Evolutionary conservation across 1,284 basidiomycete species (phyloP).

Genomic region (Sanghuangporus weigelae): DNA sequence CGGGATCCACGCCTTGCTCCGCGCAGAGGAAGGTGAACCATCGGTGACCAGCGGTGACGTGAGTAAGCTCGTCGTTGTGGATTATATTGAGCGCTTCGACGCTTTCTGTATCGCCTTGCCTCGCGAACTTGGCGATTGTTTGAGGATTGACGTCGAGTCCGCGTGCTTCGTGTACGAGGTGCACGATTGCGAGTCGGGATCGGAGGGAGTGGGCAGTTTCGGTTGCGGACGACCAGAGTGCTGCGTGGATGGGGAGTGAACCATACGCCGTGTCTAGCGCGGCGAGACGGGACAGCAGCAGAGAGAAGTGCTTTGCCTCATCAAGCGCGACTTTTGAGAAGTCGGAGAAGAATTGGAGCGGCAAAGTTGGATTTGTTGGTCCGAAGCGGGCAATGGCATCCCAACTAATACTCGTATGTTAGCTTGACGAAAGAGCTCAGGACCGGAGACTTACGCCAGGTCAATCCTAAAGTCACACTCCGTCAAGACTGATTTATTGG

Average conservation of each 20-base stretch:
- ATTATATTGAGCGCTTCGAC: conserved; percentile 72
- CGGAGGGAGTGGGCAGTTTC: conserved; percentile 70
- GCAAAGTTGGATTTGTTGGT: conserved; percentile 51
- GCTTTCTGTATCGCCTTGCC: conserved; percentile 66
- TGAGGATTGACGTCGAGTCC: conserved; percentile 85
- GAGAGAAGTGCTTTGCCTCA: conserved; percentile 77
- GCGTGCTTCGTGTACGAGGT: conserved; percentile 85
- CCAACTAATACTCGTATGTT: conserved; percentile 43
- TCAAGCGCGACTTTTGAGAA: conserved; percentile 81
- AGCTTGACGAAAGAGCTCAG: neutral
- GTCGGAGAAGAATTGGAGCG: conserved; percentile 73
- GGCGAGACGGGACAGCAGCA: conserved; percentile 52
- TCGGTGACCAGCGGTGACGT: conserved; percentile 79
- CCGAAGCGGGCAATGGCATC: conserved; percentile 83
- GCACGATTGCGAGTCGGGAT: conserved; percentile 81
- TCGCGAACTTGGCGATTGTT: conserved; percentile 75
- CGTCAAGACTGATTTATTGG: neutral
- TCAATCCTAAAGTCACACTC: conserved; percentile 50
- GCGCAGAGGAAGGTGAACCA: conserved; percentile 83
- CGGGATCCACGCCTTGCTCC: conserved; percentile 59
- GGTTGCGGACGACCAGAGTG: conserved; percentile 78
- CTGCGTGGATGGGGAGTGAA: conserved; percentile 67
- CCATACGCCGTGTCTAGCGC: conserved; percentile 74
- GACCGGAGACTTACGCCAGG: conserved; percentile 50
- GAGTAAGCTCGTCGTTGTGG: conserved; percentile 80